Evolutionary conservation across 2,329 filamentous ascomycete species (phyloP).

Genomic region (Colletotrichum godetiae): DNA sequence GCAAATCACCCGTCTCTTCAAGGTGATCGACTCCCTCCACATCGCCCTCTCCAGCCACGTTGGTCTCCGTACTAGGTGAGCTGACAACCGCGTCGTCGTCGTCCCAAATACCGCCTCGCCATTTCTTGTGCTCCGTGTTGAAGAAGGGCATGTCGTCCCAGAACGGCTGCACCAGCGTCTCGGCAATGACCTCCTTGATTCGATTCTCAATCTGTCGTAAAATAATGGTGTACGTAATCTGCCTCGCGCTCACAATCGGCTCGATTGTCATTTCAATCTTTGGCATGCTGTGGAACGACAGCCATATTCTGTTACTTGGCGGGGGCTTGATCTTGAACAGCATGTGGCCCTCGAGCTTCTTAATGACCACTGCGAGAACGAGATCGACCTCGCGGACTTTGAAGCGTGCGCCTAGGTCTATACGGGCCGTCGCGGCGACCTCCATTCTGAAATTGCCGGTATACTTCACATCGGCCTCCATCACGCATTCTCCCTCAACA

Average conservation of each 20-base stretch:
- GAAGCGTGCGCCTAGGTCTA: conserved; percentile 89
- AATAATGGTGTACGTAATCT: conserved; percentile 95
- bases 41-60: conserved; percentile 57
- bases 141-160: conserved; percentile 98
- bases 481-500: conserved; percentile 88
- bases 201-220: conserved; percentile 93
- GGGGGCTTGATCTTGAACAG: conserved; percentile 92
- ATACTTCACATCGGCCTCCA: conserved; percentile 90
- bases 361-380: conserved; percentile 85
- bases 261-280: conserved; percentile 95
- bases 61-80: conserved; percentile 49
- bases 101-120: conserved; percentile 86
- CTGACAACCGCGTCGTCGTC: conserved; percentile 61
- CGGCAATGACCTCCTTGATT: conserved; percentile 92
- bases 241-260: conserved; percentile 92
- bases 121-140: conserved; percentile 79
- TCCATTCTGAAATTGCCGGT: conserved; percentile 90
- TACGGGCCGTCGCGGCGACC: conserved; percentile 90
- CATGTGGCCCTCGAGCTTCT: conserved; percentile 85
- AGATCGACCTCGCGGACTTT: conserved; percentile 92
- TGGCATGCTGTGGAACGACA: conserved; percentile 93
- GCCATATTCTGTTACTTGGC: conserved; percentile 95
- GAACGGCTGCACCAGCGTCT: conserved; percentile 90
- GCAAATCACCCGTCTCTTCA: conserved; percentile 53
- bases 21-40: conserved; percentile 58